phyloP scores from a whole-genome alignment of 73 alveolate genomes.

The Paramecium pentaurelia region DNA sequence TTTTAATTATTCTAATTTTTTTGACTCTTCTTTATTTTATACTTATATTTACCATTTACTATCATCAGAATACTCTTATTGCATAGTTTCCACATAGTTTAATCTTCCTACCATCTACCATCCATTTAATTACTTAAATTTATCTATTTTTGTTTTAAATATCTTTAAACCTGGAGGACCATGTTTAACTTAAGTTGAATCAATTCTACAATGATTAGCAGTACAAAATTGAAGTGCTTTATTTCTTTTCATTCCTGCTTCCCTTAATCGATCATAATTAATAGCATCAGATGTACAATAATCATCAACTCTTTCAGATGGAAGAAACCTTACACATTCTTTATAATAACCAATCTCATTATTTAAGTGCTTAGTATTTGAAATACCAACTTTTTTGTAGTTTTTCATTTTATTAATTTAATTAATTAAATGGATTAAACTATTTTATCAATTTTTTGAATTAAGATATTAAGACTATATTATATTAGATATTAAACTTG shows the following conservation, averaged over 20 bases:
- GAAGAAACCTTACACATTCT: background rate
- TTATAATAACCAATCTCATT: constrained; percentile 24
- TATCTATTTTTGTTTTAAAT: constrained; percentile 12
- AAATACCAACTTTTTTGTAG: background rate
- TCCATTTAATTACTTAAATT: background rate
- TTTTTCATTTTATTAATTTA: background rate
- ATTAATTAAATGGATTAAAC: background rate
- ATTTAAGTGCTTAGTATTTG: background rate
- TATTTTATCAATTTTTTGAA: background rate
- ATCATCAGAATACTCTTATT: background rate
- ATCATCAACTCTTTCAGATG: constrained; percentile 31
- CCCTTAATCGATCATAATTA: background rate
- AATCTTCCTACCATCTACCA: constrained; percentile 27
- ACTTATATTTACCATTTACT: background rate
- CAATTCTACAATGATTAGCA: constrained; percentile 20
- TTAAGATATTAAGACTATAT: no score
- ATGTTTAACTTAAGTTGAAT: constrained; percentile 35
- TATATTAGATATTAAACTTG: no score
- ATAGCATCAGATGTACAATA: background rate
- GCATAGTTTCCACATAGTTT: background rate
- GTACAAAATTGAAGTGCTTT: background rate
- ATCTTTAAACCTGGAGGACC: constrained; percentile 47
- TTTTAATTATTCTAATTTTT: background rate
- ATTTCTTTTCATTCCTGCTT: background rate
- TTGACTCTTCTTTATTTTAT: constrained; percentile 7